Base-by-base conservation (phyloP, 495 filamentous ascomycete genomes). In the Annulohypoxylon maeteangense region DNA sequence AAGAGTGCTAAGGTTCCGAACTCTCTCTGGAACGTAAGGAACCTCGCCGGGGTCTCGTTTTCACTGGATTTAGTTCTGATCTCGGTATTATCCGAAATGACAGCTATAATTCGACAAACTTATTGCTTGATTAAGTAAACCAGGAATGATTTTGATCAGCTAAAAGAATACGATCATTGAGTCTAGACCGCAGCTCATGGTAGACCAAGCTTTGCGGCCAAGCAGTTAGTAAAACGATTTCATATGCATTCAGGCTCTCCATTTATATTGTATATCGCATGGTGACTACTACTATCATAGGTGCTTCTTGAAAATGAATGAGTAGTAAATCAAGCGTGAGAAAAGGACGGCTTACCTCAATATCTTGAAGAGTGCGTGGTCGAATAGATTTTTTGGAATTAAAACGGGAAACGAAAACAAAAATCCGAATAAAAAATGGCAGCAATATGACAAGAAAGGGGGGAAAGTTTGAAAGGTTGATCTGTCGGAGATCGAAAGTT, bases 11-110 rank as follows among this genome's bases (percentile, higher is more conserved):
- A 20, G 29, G 7, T 23, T 47, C 51, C 58, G 62, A 58, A 57
- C 8, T 44, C 27, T 27, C 20, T 57, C 1, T 11, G 27, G 40
- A 31, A 38, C 16, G 27, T 22, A 12, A 58, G 12, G 48, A 57
- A 38, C 55, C 68, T 66, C 57, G 50, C 16, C 20, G 3, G 25
- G 42, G n/a, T 32, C 20, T 60, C 8, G 31, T 29, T 11, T 58
- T 36, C 29, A 56, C 29, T 62, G 18, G n/a, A 20, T 14, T 27
- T 27, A 31, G 22, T 42, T 54, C 54, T 18, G 34, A 53, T 25
- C 69, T 64, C 32, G 51, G 54, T 47, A 60, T 32, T 59, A 63
- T 42, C 59, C 61, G 54, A 72, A 34, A 32, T 65, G n/a, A 32
- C 0, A 34, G 20, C 54, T 60, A 14, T 38, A 8, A 18, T 70